Percentiles rank a stretch among this genome's conserved stretches.
Conservation (phyloP, 176 grass and related monocot species). For the Zea mays region DNA sequence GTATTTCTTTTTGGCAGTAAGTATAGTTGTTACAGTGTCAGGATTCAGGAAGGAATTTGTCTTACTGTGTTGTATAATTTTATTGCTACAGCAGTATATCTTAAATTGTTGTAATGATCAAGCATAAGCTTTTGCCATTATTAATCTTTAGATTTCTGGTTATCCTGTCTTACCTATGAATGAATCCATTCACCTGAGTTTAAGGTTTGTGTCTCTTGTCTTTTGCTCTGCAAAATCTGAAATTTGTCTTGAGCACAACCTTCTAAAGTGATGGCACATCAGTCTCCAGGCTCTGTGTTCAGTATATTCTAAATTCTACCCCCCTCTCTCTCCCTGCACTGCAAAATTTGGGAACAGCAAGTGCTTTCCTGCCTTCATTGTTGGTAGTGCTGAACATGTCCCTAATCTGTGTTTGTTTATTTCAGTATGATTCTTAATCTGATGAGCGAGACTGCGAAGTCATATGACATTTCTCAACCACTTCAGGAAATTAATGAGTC, state of each 20-base stretch:
- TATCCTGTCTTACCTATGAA: not conserved
- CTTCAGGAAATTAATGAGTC: constrained; percentile 98
- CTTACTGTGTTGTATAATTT: not conserved
- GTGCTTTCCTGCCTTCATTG: not conserved
- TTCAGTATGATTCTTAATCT: constrained; percentile 88
- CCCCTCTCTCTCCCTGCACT: not conserved
- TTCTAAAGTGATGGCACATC: not conserved
- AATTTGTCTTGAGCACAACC: not conserved
- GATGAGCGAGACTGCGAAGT: constrained; percentile 79
- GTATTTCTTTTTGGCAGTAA: not conserved
- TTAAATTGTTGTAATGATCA: not conserved
- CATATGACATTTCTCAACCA: constrained; percentile 69
- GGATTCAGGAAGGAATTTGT: not conserved
- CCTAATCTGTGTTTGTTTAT: constrained; percentile 44
- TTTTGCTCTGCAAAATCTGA: not conserved
- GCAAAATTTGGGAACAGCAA: constrained; percentile 5
- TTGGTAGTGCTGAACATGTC: constrained; percentile 3
- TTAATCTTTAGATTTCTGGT: not conserved
- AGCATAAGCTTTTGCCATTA: not conserved
- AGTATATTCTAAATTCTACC: not conserved
- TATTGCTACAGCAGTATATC: not conserved
- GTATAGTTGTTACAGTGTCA: not conserved
- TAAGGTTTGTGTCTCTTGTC: not conserved
- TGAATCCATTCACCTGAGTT: not conserved
- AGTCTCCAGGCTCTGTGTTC: not conserved